Evolutionary conservation across 1,139 yeast genomes (phyloP), one percentile per base, ranked within the genome.

Genomic region (Kodamaea alishanica): DNA sequence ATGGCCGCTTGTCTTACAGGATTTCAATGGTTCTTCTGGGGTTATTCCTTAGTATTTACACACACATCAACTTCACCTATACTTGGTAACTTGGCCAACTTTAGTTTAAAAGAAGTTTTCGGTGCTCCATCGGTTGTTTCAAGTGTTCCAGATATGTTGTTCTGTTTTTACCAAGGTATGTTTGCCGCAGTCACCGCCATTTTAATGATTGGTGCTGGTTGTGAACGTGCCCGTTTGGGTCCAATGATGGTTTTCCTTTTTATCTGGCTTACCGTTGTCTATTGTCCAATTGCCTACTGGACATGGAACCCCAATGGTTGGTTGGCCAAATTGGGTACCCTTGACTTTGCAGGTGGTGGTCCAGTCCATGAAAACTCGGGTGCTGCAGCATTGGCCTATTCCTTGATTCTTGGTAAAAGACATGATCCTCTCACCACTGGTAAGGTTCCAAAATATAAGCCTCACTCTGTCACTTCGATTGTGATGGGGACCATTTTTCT

Each of bases 11-110:
- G 92, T 52, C 67, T 90, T 28, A 79, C 89, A 6, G 68, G 84
- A 1, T 88, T 90, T 75, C 96, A 90, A 58, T 90, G 97, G 97
- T 90, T 88, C 64, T 88, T 88, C 69, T 88, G 97, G 96, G 97
- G 97, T 43, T 90, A 85, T 63, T 84, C 97, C 6, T 73, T 92
- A 45, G 81, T 87, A 22, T 90, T 89, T 60, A 79, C 95, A 34
- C 86, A 82, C 55, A 66, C 70, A 38, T 81, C 84, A 11, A 68
- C 70, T 32, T 81, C 89, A 12, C 69, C 65, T 6, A 84, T 89
- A 61, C 71, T 88, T 49, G 97, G 98, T 41, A 77, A 85, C 49
- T 67, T 92, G 60, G 73, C 77, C 55, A 83, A 86, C 66, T 88
- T 90, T 58, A 83, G 88, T 47, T 74, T 90, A 55, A 84, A 73